Base-by-base conservation (phyloP, 495 filamentous ascomycete genomes). In the Acidiella bohemica region DNA sequence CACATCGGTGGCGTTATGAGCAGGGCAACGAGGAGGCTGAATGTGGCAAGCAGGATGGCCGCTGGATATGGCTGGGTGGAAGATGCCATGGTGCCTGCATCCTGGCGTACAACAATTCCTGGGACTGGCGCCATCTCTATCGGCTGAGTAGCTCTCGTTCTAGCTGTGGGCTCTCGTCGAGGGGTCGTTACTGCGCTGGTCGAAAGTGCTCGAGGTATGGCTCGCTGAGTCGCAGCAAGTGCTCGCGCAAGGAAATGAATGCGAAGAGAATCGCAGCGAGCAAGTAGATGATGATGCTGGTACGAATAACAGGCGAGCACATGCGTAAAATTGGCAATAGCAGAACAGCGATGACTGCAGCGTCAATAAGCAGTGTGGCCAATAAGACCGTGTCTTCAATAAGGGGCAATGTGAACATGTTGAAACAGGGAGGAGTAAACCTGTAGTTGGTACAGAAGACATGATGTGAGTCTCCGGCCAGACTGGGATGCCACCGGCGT, bases 1-100 rank as follows among this genome's bases (percentile, higher is more conserved):
- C 66, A 53, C 9, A 75, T 53, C 26, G 65, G 76, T 27, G 64
- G 71, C 58, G 61, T 67, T 55, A 66, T 68, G 32, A 84, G 53
- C 11, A 75, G 39, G 23, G 78, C 63, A 20, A 71, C 61, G 19
- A 80, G 18, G 30, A 73, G 43, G 10, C 78, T 70, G 10, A 88
- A 58, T 11, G 73, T 27, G 2, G 61, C 47, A 16, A 64, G 47
- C 26, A 58, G 4, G 41, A 62, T 44, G 12, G 53, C 57, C 3
- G 44, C 4, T 9, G 49, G 10, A 31, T 49, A 52, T 6, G 36
- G 14, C n/a, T n/a, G n/a, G n/a, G n/a, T n/a, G n/a, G n/a, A n/a
- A n/a, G n/a, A n/a, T n/a, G n/a, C n/a, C n/a, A n/a, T n/a, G n/a
- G n/a, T n/a, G n/a, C n/a, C n/a, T n/a, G n/a, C n/a, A n/a, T n/a